Evolutionary conservation across 805 yeast species (phyloP), one percentile per base, ranked within the genome.

Genomic region (Myxozyma geophila): DNA sequence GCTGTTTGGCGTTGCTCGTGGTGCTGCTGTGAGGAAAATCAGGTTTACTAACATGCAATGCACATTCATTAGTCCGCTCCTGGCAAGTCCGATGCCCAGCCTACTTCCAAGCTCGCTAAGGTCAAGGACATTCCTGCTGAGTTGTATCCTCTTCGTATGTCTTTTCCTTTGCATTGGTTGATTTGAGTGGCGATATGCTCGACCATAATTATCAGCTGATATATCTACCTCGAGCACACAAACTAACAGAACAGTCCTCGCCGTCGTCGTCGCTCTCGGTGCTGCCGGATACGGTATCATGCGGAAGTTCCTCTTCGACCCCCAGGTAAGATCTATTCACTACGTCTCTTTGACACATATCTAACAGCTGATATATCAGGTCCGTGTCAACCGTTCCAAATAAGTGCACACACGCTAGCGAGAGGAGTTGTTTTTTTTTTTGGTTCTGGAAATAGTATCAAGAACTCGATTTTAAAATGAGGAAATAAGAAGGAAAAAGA

Each of bases 41-140:
- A 15, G 15, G 1, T 36, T 33, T 2, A 12, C n/a, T 36, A 15
- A 19, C 19, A 3, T 15, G 10, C 41, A 35, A 50, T 33, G 13
- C 19, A 36, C n/a, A 46, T 46, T 9, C 28, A 28, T 28, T 19
- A 60, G 64, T 43, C 56, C n/a, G 58, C 63, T 35, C 60, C 54
- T 28, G 62, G 59, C 36, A 64, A 64, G 55, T 54, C 68, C 23
- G 59, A 35, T 28, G 43, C 63, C 21, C 58, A 53, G 50, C 63
- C 63, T 17, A 61, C 68, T 33, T 56, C 59, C 35, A 64, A 64
- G 68, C 50, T 64, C 49, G 62, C 53, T 17, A 63, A 54, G 54
- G 21, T 59, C 46, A 67, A 68, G 64, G 60, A 60, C 39, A 51
- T 71, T 39, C 75, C 75, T 33, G 75, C 70, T 49, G 75, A 73